Evolutionary conservation across 2,329 filamentous ascomycete species (phyloP).

Genomic region (Chaetomium globosum): DNA sequence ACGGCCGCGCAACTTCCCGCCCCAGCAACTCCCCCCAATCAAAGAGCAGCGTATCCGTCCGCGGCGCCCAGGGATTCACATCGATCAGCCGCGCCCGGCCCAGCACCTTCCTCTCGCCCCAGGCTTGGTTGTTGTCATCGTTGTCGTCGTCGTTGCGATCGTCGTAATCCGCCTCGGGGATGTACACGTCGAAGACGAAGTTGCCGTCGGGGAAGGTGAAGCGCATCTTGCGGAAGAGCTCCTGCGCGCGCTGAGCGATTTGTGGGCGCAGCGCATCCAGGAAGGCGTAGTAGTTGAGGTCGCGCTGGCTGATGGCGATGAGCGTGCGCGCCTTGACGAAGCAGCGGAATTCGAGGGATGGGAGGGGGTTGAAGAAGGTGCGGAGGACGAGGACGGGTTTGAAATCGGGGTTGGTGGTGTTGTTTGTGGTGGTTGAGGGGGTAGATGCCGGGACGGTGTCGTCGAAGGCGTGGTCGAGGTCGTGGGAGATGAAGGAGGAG

Average conservation of each 20-base stretch:
- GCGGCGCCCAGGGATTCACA: conserved; percentile 89
- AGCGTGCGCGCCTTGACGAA: conserved; percentile 84
- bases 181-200: conserved; percentile 91
- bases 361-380: conserved; percentile 85
- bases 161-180: conserved; percentile 63
- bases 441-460: conserved; percentile 57
- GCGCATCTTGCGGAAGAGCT: conserved; percentile 77
- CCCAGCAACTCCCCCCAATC: conserved; percentile 85
- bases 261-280: conserved; percentile 64
- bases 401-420: conserved; percentile 50
- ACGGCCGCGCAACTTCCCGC: conserved; percentile 62
- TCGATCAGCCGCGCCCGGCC: conserved; percentile 84
- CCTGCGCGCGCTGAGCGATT: conserved; percentile 68
- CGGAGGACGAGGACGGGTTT: conserved; percentile 81
- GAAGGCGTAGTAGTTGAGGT: conserved; percentile 89
- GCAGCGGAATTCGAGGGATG: conserved; percentile 90
- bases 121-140: conserved; percentile 41
- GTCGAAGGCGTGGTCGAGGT: conserved; percentile 90
- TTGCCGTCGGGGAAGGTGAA: conserved; percentile 79
- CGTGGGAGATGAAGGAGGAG: conserved; percentile 91
- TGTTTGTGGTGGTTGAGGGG: conserved; percentile 37
- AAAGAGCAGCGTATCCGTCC: conserved; percentile 88
- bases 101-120: conserved; percentile 56
- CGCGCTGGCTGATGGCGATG: conserved; percentile 82
- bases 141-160: conserved; percentile 47